Percentiles rank a stretch among this genome's conserved stretches.
Evolutionary conservation across 495 filamentous ascomycete species (phyloP).

Genomic region (Penicillium flavigenum): DNA sequence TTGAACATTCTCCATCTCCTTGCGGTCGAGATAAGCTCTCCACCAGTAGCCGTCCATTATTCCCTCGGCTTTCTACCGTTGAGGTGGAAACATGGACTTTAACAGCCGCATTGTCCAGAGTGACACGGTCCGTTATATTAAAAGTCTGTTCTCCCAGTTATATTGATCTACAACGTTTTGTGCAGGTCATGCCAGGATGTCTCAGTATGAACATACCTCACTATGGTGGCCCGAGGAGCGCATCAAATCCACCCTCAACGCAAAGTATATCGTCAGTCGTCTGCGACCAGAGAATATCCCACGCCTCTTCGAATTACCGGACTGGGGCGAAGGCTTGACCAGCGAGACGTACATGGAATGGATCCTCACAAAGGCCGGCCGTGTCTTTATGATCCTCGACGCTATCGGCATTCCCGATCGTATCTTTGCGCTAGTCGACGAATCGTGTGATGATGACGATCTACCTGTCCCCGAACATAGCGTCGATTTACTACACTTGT

Average conservation of each 20-base stretch:
- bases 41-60: conserved; percentile 14
- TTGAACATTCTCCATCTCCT: conserved; percentile 23
- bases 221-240: conserved; percentile 82
- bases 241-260: conserved; percentile 70
- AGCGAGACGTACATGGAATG: conserved; percentile 91
- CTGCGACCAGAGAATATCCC: conserved; percentile 63
- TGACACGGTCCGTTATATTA: conserved; percentile 8
- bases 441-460: conserved; percentile 86
- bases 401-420: conserved; percentile 78
- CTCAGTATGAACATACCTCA: conserved; percentile 32
- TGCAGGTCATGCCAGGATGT: conserved; percentile 28
- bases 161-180: conserved; percentile 10
- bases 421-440: conserved; percentile 83
- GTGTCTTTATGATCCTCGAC: conserved; percentile 78
- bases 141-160: neutral
- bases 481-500: conserved; percentile 65
- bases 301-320: conserved; percentile 65
- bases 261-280: conserved; percentile 65
- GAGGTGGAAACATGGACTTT: neutral
- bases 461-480: conserved; percentile 74
- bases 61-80: neutral
- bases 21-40: conserved; percentile 39
- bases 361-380: conserved; percentile 76
- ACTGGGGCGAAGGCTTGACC: conserved; percentile 85
- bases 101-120: conserved; percentile 3